Percentiles rank a stretch among this genome's conserved stretches.
These are phyloP conservation scores for Linderniella brevidens DNA, from an alignment of 257 asterid genomes.

Conservation along the genomic window DNA sequence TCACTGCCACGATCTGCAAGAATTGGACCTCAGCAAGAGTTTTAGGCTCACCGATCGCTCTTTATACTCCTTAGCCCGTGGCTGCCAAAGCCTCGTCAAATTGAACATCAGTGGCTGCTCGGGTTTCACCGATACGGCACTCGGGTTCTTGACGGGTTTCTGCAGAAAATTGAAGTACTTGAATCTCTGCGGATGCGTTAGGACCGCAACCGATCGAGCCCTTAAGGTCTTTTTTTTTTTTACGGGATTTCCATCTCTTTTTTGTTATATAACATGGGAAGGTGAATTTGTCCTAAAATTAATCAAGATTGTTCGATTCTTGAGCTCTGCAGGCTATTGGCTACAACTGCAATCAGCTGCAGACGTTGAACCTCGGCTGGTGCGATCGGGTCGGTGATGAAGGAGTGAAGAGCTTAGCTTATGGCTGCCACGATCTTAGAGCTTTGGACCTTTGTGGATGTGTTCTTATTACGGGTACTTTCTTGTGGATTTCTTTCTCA, in stretches of 20 bases:
- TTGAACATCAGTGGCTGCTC: conserved; percentile 88
- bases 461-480: conserved; percentile 67
- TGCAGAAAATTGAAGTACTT: conserved; percentile 54
- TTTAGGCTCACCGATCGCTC: conserved; percentile 68
- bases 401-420: conserved; percentile 89
- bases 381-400: conserved; percentile 80
- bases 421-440: conserved; percentile 83
- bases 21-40: conserved; percentile 89
- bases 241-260: neutral
- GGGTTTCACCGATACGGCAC: conserved; percentile 60
- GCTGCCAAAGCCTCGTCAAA: conserved; percentile 59
- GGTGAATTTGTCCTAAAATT: neutral
- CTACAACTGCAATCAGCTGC: conserved; percentile 67
- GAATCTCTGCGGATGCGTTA: conserved; percentile 88
- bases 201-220: conserved; percentile 78
- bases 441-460: conserved; percentile 89
- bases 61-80: conserved; percentile 60
- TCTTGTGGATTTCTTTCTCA: neutral
- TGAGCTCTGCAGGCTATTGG: conserved; percentile 65
- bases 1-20: conserved; percentile 61
- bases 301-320: neutral
- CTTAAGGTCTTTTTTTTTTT: no score
- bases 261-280: neutral
- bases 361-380: conserved; percentile 79
- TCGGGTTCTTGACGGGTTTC: conserved; percentile 52